phyloP scores from a whole-genome alignment of 768 basidiomycete species.

The Pluteus cervinus region DNA sequence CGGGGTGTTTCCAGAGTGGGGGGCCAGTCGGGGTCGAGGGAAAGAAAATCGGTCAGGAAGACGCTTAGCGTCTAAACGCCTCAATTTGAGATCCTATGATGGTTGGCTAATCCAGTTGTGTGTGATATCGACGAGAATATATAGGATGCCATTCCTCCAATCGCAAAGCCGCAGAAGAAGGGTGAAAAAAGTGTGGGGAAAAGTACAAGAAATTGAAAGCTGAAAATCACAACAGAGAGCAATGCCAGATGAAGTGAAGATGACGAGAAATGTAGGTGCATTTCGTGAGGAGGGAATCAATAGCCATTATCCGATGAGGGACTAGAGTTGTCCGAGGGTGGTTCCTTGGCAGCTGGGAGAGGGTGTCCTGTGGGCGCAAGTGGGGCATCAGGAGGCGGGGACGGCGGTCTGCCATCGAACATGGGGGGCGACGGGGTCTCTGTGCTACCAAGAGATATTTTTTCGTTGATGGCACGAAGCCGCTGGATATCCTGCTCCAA shows the following conservation, averaged over 20 bases:
- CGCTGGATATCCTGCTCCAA: conserved; percentile 67
- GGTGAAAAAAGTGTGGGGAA: conserved; percentile 18
- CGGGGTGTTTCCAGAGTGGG: conserved; percentile 4
- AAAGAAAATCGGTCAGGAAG: conserved; percentile 7
- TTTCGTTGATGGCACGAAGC: conserved; percentile 74
- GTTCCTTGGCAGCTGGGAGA: conserved; percentile 49
- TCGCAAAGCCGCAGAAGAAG: conserved; percentile 17
- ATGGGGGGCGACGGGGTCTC: conserved; percentile 52
- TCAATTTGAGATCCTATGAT: too few relatives aligned
- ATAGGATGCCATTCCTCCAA: too few relatives aligned
- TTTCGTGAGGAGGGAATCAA: conserved; percentile 26
- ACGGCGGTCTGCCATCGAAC: conserved; percentile 48
- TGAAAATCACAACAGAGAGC: conserved; percentile 17
- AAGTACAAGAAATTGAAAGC: conserved; percentile 21
- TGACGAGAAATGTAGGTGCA: conserved; percentile 25
- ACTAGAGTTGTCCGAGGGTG: conserved; percentile 59
- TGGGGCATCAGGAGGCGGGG: conserved; percentile 56
- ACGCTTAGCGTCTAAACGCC: too few relatives aligned
- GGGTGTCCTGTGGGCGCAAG: conserved; percentile 39
- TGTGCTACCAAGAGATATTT: conserved; percentile 63
- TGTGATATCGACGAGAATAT: too few relatives aligned
- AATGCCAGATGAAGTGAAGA: conserved; percentile 17
- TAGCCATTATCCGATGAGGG: conserved; percentile 45
- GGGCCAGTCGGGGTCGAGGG: conserved; percentile 1
- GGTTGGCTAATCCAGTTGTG: too few relatives aligned